Evolutionary conservation across 139 green algal genomes (phyloP), one percentile per base, ranked within the genome.

Genomic region (Chlorokybus atmophyticus): DNA sequence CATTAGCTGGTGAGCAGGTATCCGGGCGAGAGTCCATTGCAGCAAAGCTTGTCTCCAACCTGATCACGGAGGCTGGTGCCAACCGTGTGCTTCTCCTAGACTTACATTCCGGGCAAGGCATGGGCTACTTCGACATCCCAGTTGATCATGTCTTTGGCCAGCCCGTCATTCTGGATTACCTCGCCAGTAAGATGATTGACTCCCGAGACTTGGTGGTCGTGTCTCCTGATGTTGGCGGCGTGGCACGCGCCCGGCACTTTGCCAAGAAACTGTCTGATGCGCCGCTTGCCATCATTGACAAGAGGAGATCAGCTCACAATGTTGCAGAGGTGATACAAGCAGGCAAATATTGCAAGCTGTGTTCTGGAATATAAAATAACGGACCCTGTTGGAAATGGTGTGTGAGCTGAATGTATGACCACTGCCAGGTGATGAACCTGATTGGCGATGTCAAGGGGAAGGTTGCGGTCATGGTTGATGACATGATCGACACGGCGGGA

Each of bases 401-500:
- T n/a, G n/a, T n/a, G n/a, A n/a, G n/a, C n/a, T n/a, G n/a, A n/a
- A n/a, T n/a, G n/a, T n/a, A n/a, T n/a, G n/a, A n/a, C n/a, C n/a
- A n/a, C n/a, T n/a, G 5, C 10, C 61, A 69, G 61, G 63, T 97
- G 32, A 98, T 99, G 92, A 96, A 99, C 78, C 64, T 99, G 6
- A 99, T 99, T 60, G 92, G 92, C 14, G 92, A 99, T 63, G 92
- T 99, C 23, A 64, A 77, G 14, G 92, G 87, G 69, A 99, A 99
- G 82, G 87, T 95, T 49, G 86, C 85, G 0, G 87, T 99, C 52
- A 84, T 99, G 67, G 87, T 99, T 55, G 91, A 99, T 67, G 91
- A 99, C 82, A 97, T 99, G 91, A 97, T 97, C 47, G 91, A 97
- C 79, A 97, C 88, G 0, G 87, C 89, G 48, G 90, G 90, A 61